Evolutionary conservation across 495 filamentous ascomycete species (phyloP), one percentile per base, ranked within the genome.

Genomic region (Aspergillus taichungensis): DNA sequence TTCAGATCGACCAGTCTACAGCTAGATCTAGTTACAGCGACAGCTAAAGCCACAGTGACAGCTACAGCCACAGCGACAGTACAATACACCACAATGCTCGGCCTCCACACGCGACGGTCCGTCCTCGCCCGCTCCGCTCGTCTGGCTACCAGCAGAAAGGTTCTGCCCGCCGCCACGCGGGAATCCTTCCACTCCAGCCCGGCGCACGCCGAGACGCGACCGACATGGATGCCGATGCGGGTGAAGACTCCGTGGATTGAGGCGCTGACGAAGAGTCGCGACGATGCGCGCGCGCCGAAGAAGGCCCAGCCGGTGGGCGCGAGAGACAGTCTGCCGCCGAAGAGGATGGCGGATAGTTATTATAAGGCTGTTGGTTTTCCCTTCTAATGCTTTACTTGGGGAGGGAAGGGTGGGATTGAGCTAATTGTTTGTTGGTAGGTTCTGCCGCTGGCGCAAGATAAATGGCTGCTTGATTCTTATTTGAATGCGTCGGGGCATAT

Each of bases 181-280:
- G 4, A 24, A 24, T 2, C 30, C 8, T 69, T 72, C 35, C 63
- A 64, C 44, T 43, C 57, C 14, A 63, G 54, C 43, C 57, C 53
- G 30, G 38, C 40, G 30, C 54, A 56, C 37, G 57, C 54, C 6
- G 62, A 45, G 2, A 61, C 51, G 37, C 55, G 59, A 24, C 60
- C 63, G 10, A 63, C 62, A 9, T 70, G 67, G 65, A 66, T 69
- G 67, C 64, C 66, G 6, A 75, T 77, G 69, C 71, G 80, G 30
- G 77, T 83, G 8, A 75, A 77, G 46, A 83, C 75, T 10, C 79
- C 83, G 31, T 85, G 83, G 82, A 74, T 86, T n/a, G 79, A 83
- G 44, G 82, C 82, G 0, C 59, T 84, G 36, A 70, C 67, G 1
- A 66, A 72, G 45, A 67, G 73, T 39, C 71, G 77, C 31, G 63